These are phyloP conservation scores for Kluyveromyces starmeri DNA, from an alignment of 805 yeast genomes.

Conservation along the genomic window DNA sequence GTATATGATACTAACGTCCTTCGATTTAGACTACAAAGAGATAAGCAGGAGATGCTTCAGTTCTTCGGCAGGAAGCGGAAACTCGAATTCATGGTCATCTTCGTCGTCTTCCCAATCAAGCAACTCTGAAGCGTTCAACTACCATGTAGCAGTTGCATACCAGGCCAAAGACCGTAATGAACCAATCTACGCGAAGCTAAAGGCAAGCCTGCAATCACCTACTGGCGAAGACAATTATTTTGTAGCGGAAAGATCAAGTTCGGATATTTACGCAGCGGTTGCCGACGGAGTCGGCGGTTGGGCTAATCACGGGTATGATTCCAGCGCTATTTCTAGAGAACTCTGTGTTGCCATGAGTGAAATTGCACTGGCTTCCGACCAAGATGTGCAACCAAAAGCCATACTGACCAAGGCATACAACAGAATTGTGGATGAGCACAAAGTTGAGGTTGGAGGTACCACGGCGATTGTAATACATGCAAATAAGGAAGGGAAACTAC, in stretches of 20 bases:
- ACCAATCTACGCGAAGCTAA: constrained; percentile 31
- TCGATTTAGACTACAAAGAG: background rate
- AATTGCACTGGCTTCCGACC: constrained; percentile 12
- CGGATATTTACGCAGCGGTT: constrained; percentile 55
- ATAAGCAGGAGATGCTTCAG: constrained; percentile 3
- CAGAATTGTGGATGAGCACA: constrained; percentile 41
- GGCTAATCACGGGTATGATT: constrained; percentile 86
- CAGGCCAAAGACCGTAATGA: constrained; percentile 65
- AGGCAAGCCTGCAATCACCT: constrained; percentile 40
- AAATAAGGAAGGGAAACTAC: constrained; percentile 41
- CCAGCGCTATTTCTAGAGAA: constrained; percentile 78
- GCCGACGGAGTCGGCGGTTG: constrained; percentile 99
- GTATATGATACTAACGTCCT: constrained; percentile 1
- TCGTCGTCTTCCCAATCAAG: background rate
- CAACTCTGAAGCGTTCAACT: constrained; percentile 28
- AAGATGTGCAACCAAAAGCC: constrained; percentile 32
- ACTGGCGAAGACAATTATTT: constrained; percentile 75
- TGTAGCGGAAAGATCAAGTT: constrained; percentile 27
- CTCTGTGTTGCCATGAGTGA: constrained; percentile 50
- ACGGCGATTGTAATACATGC: constrained; percentile 82
- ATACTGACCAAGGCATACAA: constrained; percentile 51
- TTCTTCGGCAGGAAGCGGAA: constrained; percentile 1
- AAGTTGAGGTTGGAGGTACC: constrained; percentile 84
- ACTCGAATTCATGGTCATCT: constrained; percentile 2
- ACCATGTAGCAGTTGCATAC: constrained; percentile 57